Percentiles rank a stretch among this genome's conserved stretches.
Evolutionary conservation across 1,284 basidiomycete species (phyloP).

Genomic region (Microbotryum intermedium): DNA sequence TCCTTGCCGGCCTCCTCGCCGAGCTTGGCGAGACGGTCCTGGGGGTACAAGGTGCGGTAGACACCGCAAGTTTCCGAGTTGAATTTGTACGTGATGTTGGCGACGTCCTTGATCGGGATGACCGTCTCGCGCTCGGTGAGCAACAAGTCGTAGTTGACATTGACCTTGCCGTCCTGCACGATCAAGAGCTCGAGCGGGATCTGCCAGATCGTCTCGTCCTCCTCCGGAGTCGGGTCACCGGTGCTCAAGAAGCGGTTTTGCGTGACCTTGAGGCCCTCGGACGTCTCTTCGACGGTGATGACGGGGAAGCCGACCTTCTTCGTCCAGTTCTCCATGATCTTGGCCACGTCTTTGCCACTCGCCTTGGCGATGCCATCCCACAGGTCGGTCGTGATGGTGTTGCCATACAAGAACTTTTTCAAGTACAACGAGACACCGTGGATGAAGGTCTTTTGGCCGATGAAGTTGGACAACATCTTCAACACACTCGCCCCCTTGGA

Average conservation of each 20-base stretch:
- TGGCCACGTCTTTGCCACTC: slow-evolving; percentile 65
- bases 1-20: slow-evolving; percentile 68
- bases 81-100: slow-evolving; percentile 62
- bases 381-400: slow-evolving; percentile 77
- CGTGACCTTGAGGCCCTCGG: slow-evolving; percentile 49
- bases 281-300: slow-evolving; percentile 69
- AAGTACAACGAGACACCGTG: slow-evolving; percentile 62
- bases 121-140: slow-evolving; percentile 62
- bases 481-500: slow-evolving; percentile 84
- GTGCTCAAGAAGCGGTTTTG: slow-evolving; percentile 91
- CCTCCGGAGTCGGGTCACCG: slow-evolving; percentile 67
- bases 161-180: slow-evolving; percentile 52
- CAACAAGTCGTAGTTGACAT: slow-evolving; percentile 57
- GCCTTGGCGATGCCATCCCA: slow-evolving; percentile 81
- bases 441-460: slow-evolving; percentile 66
- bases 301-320: slow-evolving; percentile 59
- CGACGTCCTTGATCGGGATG: slow-evolving; percentile 55
- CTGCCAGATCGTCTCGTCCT: slow-evolving; percentile 86
- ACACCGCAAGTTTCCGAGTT: slow-evolving; percentile 88
- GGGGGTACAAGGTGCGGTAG: slow-evolving; percentile 81
- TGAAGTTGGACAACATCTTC: slow-evolving; percentile 80
- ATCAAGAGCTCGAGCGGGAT: slow-evolving; percentile 71
- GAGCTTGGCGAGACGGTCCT: slow-evolving; percentile 70
- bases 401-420: slow-evolving; percentile 72
- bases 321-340: slow-evolving; percentile 89